These are phyloP conservation scores for Pelargonium cotyledonis DNA, from an alignment of 441 rosid genomes.

Conservation along the genomic window DNA sequence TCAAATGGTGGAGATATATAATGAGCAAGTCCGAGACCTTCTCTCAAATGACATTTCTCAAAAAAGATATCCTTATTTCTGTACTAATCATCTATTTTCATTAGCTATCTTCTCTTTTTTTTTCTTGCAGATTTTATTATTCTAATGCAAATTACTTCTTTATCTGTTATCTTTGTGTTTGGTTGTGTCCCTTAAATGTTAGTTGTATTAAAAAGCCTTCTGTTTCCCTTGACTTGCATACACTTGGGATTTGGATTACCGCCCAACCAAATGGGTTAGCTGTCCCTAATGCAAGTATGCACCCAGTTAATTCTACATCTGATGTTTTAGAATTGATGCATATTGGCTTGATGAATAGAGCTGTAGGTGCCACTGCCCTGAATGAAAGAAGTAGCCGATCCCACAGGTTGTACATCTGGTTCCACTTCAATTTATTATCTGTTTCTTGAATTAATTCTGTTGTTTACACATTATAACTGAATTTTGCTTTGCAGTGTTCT, in stretches of 20 bases:
- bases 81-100: slow-evolving; percentile 1
- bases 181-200: not conserved
- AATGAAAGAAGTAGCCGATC: slow-evolving; percentile 98
- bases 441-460: slow-evolving; percentile 7
- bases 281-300: slow-evolving; percentile 95
- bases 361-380: slow-evolving; percentile 85
- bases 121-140: too few relatives aligned
- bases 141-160: not conserved
- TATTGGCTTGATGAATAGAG: slow-evolving; percentile 72
- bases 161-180: not conserved
- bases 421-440: not conserved
- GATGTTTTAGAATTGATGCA: slow-evolving; percentile 85
- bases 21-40: slow-evolving; percentile 68
- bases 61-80: slow-evolving; percentile 52
- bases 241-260: slow-evolving; percentile 85
- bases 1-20: slow-evolving; percentile 89
- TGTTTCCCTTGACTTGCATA: slow-evolving; percentile 64
- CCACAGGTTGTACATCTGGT: slow-evolving; percentile 42
- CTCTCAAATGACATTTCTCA: slow-evolving; percentile 39
- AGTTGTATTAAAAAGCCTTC: slow-evolving; percentile 6
- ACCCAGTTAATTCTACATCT: slow-evolving; percentile 63
- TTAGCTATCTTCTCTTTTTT: not conserved
- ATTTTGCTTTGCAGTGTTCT: slow-evolving; percentile 5
- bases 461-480: slow-evolving; percentile 14
- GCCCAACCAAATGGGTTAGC: slow-evolving; percentile 83